Conservation (phyloP, 306 rosid genomes). For the Rosa rugosa region DNA sequence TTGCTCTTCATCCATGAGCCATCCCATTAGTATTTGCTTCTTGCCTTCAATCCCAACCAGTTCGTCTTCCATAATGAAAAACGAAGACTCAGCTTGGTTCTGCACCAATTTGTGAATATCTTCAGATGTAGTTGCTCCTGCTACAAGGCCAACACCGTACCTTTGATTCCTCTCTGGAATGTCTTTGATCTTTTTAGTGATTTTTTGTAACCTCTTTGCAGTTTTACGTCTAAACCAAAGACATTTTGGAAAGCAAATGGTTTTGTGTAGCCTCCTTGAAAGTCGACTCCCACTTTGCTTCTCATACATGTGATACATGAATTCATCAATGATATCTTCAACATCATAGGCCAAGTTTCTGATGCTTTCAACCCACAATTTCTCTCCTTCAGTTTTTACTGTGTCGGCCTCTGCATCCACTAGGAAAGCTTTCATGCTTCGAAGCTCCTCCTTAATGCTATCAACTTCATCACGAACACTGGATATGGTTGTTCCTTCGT, state of each 20-base stretch:
- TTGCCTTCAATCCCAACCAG: background rate
- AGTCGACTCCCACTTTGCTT: background rate
- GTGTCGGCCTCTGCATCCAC: background rate
- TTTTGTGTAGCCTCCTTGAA: background rate
- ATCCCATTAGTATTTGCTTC: background rate
- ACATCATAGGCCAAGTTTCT: background rate
- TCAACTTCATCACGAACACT: background rate
- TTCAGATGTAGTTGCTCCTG: background rate
- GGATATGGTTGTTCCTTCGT: background rate
- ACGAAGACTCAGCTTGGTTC: background rate
- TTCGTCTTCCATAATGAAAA: background rate
- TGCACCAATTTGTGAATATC: background rate
- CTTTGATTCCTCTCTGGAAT: background rate
- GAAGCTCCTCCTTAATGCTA: background rate
- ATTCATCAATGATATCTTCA: constrained; percentile 16
- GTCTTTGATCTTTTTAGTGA: background rate
- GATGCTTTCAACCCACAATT: background rate
- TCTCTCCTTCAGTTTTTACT: background rate
- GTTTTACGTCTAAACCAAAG: background rate
- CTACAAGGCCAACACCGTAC: background rate
- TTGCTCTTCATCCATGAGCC: background rate
- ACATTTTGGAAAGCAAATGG: background rate
- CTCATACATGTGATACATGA: background rate
- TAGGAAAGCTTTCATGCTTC: background rate
- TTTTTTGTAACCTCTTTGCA: background rate